Evolutionary conservation across 2,329 filamentous ascomycete species (phyloP).

Genomic region (Ophiobolus disseminans): DNA sequence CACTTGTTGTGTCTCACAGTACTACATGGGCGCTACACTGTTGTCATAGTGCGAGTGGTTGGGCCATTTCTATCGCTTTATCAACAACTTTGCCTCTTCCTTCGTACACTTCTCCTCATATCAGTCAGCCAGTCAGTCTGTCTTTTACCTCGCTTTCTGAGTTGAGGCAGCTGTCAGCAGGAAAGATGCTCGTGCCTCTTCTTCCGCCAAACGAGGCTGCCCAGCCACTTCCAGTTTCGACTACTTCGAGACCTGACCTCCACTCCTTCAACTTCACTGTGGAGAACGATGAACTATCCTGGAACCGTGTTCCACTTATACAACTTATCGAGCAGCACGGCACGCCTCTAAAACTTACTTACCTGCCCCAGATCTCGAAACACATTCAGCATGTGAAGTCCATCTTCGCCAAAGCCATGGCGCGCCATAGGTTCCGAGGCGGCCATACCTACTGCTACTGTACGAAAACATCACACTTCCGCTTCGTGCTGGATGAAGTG

Average conservation of each 20-base stretch:
- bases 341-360: constrained; percentile 1
- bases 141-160: too few relatives aligned
- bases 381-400: neutral
- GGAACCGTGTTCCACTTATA: neutral
- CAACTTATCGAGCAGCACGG: neutral
- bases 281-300: neutral
- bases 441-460: constrained; percentile 1
- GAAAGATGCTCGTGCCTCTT: neutral
- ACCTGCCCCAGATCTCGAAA: neutral
- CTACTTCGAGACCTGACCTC: neutral
- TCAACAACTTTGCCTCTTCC: too few relatives aligned
- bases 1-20: too few relatives aligned
- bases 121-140: too few relatives aligned
- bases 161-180: neutral
- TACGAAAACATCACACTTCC: constrained; percentile 2
- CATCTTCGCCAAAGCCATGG: neutral
- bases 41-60: too few relatives aligned
- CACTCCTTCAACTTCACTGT: neutral
- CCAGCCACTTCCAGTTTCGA: neutral
- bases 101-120: neutral
- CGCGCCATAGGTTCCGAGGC: neutral
- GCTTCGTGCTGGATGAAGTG: constrained; percentile 2
- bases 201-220: neutral
- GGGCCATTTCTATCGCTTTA: too few relatives aligned
- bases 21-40: too few relatives aligned